Evolutionary conservation across 2,329 filamentous ascomycete genomes (phyloP).

Genomic region (Sclerotiophoma versabilis): DNA sequence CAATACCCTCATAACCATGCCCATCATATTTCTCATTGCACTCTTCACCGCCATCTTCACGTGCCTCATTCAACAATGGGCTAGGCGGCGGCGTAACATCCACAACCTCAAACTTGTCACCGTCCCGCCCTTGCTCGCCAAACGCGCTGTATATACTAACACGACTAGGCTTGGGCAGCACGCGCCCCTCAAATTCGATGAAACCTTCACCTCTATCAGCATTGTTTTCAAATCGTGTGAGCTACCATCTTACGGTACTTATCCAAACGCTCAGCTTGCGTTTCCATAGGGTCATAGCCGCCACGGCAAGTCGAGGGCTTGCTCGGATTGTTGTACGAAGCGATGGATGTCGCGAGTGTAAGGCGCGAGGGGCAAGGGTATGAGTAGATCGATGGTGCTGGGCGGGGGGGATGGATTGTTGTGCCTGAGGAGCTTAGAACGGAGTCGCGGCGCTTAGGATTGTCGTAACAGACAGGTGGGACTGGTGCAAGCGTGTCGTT

Average conservation of each 20-base stretch:
- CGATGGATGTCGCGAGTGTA: not conserved
- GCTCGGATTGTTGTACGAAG: not conserved
- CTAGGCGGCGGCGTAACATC: not conserved
- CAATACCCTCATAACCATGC: too few relatives aligned
- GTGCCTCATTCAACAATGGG: not conserved
- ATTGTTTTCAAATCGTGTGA: not conserved
- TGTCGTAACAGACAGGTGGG: not conserved
- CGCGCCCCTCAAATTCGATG: not conserved
- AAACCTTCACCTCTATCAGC: not conserved
- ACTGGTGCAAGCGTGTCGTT: not conserved
- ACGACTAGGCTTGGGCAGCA: constrained; percentile 6
- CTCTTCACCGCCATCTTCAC: too few relatives aligned
- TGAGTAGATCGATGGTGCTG: not conserved
- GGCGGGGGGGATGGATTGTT: not conserved
- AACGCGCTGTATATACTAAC: constrained; percentile 7
- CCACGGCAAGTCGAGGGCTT: not conserved
- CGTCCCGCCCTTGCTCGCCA: not conserved
- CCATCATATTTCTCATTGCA: too few relatives aligned
- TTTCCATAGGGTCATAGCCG: constrained; percentile 4
- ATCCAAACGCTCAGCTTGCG: not conserved
- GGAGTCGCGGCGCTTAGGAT: not conserved
- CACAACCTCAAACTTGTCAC: not conserved
- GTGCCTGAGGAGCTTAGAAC: not conserved
- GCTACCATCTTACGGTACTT: not conserved
- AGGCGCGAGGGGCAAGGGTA: not conserved